phyloP scores from a whole-genome alignment of 2,329 filamentous ascomycete genomes.

The Pseudogymnoascus sp. region DNA sequence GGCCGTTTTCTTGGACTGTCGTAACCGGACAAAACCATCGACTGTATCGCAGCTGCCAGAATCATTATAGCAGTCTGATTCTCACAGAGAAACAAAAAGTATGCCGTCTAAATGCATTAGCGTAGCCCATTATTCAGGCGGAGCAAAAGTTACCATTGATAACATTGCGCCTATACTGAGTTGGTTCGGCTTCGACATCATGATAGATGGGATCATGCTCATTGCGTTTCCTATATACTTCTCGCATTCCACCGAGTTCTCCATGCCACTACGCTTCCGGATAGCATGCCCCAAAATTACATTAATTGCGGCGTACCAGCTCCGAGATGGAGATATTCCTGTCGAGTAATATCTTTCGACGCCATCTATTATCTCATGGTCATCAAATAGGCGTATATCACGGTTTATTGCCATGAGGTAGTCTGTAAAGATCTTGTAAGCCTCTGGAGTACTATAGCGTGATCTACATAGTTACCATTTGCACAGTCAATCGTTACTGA shows the following conservation, averaged over 20 bases:
- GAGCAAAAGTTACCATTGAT: slow-evolving; percentile 9
- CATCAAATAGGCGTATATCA: slow-evolving; percentile 11
- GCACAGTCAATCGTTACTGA: not conserved
- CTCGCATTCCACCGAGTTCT: not conserved
- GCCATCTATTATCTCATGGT: slow-evolving; percentile 11
- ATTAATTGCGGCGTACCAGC: slow-evolving; percentile 13
- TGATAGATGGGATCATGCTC: slow-evolving; percentile 12
- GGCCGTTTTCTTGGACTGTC: not conserved
- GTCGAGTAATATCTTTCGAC: slow-evolving; percentile 11
- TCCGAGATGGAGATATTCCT: not conserved
- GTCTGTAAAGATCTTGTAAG: not conserved
- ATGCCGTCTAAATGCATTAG: slow-evolving; percentile 8
- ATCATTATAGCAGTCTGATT: slow-evolving; percentile 11
- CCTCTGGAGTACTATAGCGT: not conserved
- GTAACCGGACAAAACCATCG: slow-evolving; percentile 13
- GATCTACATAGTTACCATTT: not conserved
- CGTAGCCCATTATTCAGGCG: not conserved
- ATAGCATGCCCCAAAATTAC: slow-evolving; percentile 14
- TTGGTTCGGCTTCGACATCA: slow-evolving; percentile 11
- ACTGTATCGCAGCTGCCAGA: slow-evolving; percentile 13
- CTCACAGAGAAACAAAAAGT: slow-evolving; percentile 15
- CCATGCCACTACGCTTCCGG: not conserved
- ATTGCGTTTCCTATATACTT: slow-evolving; percentile 14
- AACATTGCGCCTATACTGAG: slow-evolving; percentile 12
- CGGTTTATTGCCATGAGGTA: slow-evolving; percentile 9